Base-by-base conservation (phyloP, 139 green algal species). In the Closterium sp. region DNA sequence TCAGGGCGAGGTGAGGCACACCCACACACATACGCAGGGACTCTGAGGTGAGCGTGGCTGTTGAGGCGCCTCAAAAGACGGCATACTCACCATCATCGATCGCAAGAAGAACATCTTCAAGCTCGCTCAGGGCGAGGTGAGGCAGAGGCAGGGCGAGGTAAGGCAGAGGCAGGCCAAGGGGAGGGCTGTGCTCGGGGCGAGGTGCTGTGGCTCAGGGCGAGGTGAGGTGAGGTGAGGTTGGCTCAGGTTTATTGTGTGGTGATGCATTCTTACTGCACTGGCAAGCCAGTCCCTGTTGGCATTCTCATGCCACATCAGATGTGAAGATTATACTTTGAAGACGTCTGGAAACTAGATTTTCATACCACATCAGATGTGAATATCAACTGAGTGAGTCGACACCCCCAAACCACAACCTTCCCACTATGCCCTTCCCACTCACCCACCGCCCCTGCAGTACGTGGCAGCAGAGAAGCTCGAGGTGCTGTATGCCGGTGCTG, bases 121-220 rank as follows among this genome's bases (percentile, higher is more conserved):
- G 38, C 38, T 45, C 38, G 95, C 94, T 7, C 97, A 99, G 42
- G 86, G 86, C 9, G 86, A 89, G 86, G 86, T 89, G 86, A 50
- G 86, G 50, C 50, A 45, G 2, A 45, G 2, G 6, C 50, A 22
- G 17, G 45, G 11, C 45, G 45, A 70, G 45, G 45, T 70, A 4
- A 70, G 45, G 45, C 45, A 22, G 3, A 70, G 2, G 1, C 45
- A 19, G 11, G 50, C 1, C 50, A 11, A 22, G 38, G 38, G 4
- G 38, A 45, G 2, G 38, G 38, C 38, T 45, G 38, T 45, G 95
- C 94, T 10, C 97, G 85, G 50, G 50, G 50, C 13, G 50, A 22
- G 17, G 17, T 24, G 13, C 24, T 6, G 50, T 24, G 50, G 50
- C 9, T 73, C 50, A 27, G 50, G 10, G 50, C 9, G 50, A 73